Percentiles rank a stretch among this genome's conserved stretches.
These are phyloP conservation scores for Diaporthe destruens DNA, from an alignment of 2,329 filamentous ascomycete genomes.

Conservation along the genomic window DNA sequence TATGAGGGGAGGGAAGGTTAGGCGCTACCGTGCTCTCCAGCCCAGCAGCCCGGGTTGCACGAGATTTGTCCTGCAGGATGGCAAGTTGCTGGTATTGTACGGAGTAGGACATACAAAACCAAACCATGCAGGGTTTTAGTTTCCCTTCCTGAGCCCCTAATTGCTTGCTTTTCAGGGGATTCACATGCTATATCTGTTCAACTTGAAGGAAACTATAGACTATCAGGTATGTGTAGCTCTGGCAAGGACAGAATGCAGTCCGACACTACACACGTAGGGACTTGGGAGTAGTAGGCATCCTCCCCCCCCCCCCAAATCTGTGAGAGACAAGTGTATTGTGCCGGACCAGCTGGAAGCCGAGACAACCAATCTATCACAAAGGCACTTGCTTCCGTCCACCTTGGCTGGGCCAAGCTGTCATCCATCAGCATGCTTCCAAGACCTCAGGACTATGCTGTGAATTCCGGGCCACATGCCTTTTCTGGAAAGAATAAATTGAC, in stretches of 20 bases:
- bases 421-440: not conserved
- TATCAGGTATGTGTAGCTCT: not conserved
- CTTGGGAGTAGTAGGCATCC: too few species aligned
- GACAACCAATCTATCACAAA: conserved; percentile 26
- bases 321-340: conserved; percentile 17
- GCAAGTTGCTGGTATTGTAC: not conserved
- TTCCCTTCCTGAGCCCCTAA: not conserved
- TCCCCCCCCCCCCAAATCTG: not conserved
- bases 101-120: not conserved
- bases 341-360: conserved; percentile 17
- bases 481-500: not conserved
- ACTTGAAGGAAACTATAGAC: not conserved
- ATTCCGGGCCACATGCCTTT: conserved; percentile 2
- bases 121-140: not conserved
- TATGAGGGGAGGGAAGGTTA: not conserved
- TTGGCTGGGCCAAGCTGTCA: not conserved
- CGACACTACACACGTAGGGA: too few species aligned
- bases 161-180: not conserved
- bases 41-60: not conserved
- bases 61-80: not conserved
- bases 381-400: conserved; percentile 1
- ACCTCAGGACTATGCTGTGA: not conserved
- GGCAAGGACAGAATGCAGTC: not conserved
- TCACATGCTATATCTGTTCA: too few species aligned
- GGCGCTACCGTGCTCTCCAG: not conserved